Evolutionary conservation across 768 basidiomycete genomes (phyloP).

Genomic region (Naganishia kalamii): DNA sequence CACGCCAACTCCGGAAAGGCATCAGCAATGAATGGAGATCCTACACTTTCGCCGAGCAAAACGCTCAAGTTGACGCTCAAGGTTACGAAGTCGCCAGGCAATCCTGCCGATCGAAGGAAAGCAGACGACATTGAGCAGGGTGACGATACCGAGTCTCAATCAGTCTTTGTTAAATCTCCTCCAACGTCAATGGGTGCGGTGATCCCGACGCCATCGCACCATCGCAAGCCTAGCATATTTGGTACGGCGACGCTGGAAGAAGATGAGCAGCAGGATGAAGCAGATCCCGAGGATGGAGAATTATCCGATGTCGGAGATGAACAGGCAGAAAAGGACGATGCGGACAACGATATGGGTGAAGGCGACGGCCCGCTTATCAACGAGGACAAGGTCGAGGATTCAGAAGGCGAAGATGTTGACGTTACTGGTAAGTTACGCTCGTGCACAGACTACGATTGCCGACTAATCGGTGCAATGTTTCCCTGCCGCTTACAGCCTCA

Average conservation of each 20-base stretch:
- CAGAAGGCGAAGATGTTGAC: conserved; percentile 7
- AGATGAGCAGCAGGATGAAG: conserved; percentile 22
- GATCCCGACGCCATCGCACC: conserved; percentile 26
- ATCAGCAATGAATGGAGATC: neutral
- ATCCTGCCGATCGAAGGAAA: neutral
- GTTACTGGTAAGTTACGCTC: neutral
- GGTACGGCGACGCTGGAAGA: conserved; percentile 6
- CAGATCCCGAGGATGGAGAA: conserved; percentile 26
- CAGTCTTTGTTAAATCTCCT: neutral
- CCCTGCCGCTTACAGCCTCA: too few species aligned
- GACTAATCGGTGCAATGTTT: too few species aligned
- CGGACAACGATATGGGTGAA: conserved; percentile 7
- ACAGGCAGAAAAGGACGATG: conserved; percentile 13
- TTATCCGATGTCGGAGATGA: conserved; percentile 21
- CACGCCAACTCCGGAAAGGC: too few species aligned
- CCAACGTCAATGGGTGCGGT: neutral
- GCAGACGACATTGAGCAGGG: conserved; percentile 1
- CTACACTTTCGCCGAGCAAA: neutral
- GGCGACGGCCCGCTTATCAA: conserved; percentile 21
- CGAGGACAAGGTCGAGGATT: conserved; percentile 7
- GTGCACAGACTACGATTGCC: too few species aligned
- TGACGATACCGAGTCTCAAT: conserved; percentile 10
- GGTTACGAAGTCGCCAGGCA: neutral
- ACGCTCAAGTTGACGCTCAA: neutral
- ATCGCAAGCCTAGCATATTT: conserved; percentile 14